Conservation (phyloP, 2,329 filamentous ascomycete genomes). For the Samsoniella hepiali region DNA sequence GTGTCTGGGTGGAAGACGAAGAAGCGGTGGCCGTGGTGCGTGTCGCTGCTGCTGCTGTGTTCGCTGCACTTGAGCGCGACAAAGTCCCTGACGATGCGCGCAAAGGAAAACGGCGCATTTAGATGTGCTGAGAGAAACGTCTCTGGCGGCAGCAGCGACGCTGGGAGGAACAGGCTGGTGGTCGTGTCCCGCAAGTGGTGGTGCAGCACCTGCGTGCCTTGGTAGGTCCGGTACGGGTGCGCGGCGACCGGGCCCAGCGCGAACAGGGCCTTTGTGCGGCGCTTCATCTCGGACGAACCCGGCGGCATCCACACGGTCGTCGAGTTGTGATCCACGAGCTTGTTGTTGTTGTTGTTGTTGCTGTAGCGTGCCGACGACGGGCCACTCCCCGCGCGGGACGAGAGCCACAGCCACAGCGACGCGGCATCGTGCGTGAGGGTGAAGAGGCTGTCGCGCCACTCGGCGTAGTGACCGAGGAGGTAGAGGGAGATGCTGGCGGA, state of each 20-base stretch:
- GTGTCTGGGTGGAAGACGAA: slow-evolving; percentile 19
- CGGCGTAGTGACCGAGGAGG: slow-evolving; percentile 12
- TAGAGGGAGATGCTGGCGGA: slow-evolving; percentile 13
- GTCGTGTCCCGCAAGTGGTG: not conserved
- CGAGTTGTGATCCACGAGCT: not conserved
- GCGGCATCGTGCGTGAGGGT: slow-evolving; percentile 6
- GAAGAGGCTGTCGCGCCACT: slow-evolving; percentile 17
- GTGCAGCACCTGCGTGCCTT: slow-evolving; percentile 5
- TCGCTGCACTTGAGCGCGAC: slow-evolving; percentile 13
- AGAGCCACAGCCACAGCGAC: slow-evolving; percentile 10
- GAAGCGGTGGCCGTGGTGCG: slow-evolving; percentile 7
- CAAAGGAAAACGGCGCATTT: not conserved
- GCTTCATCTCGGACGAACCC: slow-evolving; percentile 11
- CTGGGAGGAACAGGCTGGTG: not conserved
- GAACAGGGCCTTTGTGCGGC: slow-evolving; percentile 13
- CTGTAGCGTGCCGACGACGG: not conserved
- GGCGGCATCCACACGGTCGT: slow-evolving; percentile 1
- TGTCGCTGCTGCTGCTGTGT: not conserved
- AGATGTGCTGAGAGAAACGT: not conserved
- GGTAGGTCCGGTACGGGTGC: slow-evolving; percentile 13
- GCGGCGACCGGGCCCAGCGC: slow-evolving; percentile 4
- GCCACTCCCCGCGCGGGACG: not conserved
- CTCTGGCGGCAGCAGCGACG: not conserved
- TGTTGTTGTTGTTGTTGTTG: not conserved
- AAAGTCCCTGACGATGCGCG: slow-evolving; percentile 16